Base-by-base conservation (phyloP, 768 basidiomycete genomes). In the Mycena capillaripes region DNA sequence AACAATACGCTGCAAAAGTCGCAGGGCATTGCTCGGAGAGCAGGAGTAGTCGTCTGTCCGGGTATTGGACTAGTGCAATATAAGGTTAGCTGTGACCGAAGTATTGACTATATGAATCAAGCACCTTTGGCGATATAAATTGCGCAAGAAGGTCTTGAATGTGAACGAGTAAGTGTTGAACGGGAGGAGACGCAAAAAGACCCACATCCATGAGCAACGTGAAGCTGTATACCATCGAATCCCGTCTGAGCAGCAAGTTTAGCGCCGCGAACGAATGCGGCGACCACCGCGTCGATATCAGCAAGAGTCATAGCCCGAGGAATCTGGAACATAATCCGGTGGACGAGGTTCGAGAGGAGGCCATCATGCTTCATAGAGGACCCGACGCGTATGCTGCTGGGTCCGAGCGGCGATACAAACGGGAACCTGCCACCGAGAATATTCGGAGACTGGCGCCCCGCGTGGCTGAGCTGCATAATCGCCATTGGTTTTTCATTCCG, bases 221-320 rank as follows among this genome's bases (percentile, higher is more conserved):
- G 97, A 12, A 98, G 72, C 77, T 98, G 90, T 4, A 97, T 83
- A 0, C 97, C 97, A 72, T 97, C 95, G 79, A 96, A 97, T 0
- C 95, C 95, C 46, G 92, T 83, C 63, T 87, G 79, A 21, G 85
- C 79, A 11, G 95, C 95, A 36, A 94, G 76, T 48, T 81, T 77
- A 0, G 96, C 94, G 7, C 92, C 94, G 46, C 83, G 82, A 3
- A 93, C 87, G 76, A 97, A 98, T 10, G 81, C 83, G 1, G 84
- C 82, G 0, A 95, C 86, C 8, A 91, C 87, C 12, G 84, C 74
- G 27, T 89, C 84, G 66, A 98, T 90, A 50, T 96, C 94, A 0
- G 75, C 64, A 3, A 82, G 40, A 0, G 86, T 81, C 92, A 95
- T 92, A 57, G 82, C 85, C 19, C 78, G 83, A 1, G 93, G 96